These are phyloP conservation scores for Xylaria sp. DNA, from an alignment of 2,329 filamentous ascomycete species.

Conservation along the genomic window DNA sequence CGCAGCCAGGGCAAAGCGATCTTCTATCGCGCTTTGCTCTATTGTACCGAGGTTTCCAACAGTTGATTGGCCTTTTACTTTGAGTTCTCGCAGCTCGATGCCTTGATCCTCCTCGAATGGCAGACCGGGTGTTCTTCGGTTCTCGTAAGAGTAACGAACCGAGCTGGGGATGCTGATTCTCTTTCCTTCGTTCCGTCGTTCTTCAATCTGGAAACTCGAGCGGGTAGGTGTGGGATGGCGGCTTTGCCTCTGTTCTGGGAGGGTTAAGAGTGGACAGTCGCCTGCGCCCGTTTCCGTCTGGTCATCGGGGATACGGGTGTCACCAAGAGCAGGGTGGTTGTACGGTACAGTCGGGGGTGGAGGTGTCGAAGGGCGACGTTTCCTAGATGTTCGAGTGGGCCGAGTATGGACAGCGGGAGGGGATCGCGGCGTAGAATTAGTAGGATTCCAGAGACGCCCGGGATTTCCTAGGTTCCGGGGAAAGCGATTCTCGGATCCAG, in stretches of 20 bases:
- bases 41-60: conserved; percentile 36
- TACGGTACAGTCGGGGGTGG: conserved; percentile 59
- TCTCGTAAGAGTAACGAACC: conserved; percentile 60
- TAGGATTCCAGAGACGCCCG: conserved; percentile 65
- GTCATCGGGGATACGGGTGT: conserved; percentile 45
- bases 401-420: conserved; percentile 37
- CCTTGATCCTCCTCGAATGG: conserved; percentile 31
- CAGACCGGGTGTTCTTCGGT: conserved; percentile 48
- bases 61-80: conserved; percentile 31
- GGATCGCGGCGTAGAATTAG: conserved; percentile 61
- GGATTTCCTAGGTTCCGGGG: conserved; percentile 49
- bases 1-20: conserved; percentile 32
- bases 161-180: conserved; percentile 61
- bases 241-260: conserved; percentile 56
- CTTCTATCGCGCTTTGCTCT: conserved; percentile 40
- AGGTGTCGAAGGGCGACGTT: conserved; percentile 59
- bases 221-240: conserved; percentile 51
- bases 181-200: conserved; percentile 51
- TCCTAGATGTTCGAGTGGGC: conserved; percentile 39
- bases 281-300: conserved; percentile 48
- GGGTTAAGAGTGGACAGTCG: conserved; percentile 58
- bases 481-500: conserved; percentile 39
- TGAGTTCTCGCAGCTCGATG: conserved; percentile 35
- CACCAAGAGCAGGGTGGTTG: conserved; percentile 50
- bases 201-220: conserved; percentile 59